These are phyloP conservation scores for Magnusiomyces fungicola DNA, from an alignment of 1,139 yeast species.

Conservation along the genomic window DNA sequence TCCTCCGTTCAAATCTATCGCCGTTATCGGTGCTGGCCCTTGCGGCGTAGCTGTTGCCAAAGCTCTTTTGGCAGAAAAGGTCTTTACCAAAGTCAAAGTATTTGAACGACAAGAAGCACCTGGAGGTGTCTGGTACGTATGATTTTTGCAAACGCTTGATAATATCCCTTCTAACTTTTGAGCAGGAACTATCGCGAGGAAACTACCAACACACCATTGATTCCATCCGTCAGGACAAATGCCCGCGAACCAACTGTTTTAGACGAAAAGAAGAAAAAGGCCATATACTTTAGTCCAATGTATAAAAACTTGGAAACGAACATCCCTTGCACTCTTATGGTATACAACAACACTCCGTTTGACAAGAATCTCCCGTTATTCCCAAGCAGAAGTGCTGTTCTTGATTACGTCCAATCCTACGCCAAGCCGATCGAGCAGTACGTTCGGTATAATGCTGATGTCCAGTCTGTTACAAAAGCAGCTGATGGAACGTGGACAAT, in stretches of 20 bases:
- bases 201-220: slow-evolving; percentile 20
- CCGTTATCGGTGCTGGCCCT: slow-evolving; percentile 58
- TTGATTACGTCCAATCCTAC: slow-evolving; percentile 42
- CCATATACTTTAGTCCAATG: slow-evolving; percentile 38
- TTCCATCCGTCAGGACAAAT: slow-evolving; percentile 20
- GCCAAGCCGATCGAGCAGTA: slow-evolving; percentile 34
- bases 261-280: slow-evolving; percentile 12
- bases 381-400: slow-evolving; percentile 45
- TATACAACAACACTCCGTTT: slow-evolving; percentile 44
- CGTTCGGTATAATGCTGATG: slow-evolving; percentile 37
- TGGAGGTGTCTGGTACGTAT: slow-evolving; percentile 47
- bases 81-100: slow-evolving; percentile 40
- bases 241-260: slow-evolving; percentile 19
- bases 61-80: slow-evolving; percentile 42
- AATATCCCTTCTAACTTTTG: slow-evolving; percentile 5
- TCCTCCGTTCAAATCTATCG: slow-evolving; percentile 16
- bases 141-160: slow-evolving; percentile 29
- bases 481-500: slow-evolving; percentile 38
- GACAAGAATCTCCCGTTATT: slow-evolving; percentile 41
- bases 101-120: slow-evolving; percentile 44
- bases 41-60: slow-evolving; percentile 54
- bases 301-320: slow-evolving; percentile 53
- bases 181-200: slow-evolving; percentile 37
- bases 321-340: slow-evolving; percentile 53
- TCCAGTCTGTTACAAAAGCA: slow-evolving; percentile 29